Evolutionary conservation across 2,329 filamentous ascomycete species (phyloP).

Genomic region (Fusarium lateritium): DNA sequence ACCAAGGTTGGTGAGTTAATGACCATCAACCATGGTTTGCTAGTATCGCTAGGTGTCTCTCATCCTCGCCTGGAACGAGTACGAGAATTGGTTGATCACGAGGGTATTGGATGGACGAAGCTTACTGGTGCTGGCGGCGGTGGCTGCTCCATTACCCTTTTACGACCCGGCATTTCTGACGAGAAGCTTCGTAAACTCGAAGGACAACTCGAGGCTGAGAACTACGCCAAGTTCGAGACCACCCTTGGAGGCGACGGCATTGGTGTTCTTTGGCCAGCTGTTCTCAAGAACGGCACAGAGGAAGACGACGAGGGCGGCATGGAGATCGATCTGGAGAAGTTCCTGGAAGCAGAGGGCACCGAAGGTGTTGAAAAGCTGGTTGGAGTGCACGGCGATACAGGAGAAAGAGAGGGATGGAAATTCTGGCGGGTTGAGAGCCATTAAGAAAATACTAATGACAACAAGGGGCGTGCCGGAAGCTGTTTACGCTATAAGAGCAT

Average conservation of each 20-base stretch:
- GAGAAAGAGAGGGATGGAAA: constrained; percentile 85
- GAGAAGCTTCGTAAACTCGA: constrained; percentile 75
- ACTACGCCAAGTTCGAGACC: constrained; percentile 88
- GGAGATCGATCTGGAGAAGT: constrained; percentile 89
- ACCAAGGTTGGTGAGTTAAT: constrained; percentile 87
- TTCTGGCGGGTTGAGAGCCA: constrained; percentile 80
- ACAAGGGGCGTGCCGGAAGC: constrained; percentile 7
- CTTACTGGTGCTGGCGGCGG: constrained; percentile 96
- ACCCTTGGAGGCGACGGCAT: constrained; percentile 94
- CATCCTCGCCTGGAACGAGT: constrained; percentile 94
- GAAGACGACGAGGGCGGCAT: constrained; percentile 85
- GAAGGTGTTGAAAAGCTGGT: constrained; percentile 91
- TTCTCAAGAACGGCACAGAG: constrained; percentile 86
- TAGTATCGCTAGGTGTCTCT: constrained; percentile 93
- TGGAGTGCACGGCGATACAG: constrained; percentile 78
- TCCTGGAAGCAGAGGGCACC: constrained; percentile 86
- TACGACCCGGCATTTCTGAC: constrained; percentile 75
- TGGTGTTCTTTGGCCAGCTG: constrained; percentile 93
- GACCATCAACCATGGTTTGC: constrained; percentile 91
- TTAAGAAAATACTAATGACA: constrained; percentile 35
- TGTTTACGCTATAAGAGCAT: constrained; percentile 18
- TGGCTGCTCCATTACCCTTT: constrained; percentile 92
- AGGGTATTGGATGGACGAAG: constrained; percentile 96
- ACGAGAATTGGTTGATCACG: constrained; percentile 89
- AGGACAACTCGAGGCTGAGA: constrained; percentile 74